Evolutionary conservation across 805 yeast species (phyloP).

Genomic region (Danielia oregonensis): DNA sequence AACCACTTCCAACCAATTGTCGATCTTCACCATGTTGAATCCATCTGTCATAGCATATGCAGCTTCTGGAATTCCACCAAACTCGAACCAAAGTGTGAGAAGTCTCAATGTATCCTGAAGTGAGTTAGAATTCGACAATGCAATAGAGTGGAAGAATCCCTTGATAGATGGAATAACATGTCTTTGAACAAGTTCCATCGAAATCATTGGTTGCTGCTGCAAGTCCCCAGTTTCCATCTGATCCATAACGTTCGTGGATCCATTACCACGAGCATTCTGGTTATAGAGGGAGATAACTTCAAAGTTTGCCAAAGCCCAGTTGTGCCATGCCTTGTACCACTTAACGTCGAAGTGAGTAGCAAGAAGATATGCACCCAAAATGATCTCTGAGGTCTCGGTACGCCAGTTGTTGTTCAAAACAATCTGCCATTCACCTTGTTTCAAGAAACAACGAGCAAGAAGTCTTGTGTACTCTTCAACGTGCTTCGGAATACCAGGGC

Average conservation of each 20-base stretch:
- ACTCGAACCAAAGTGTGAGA: slow-evolving; percentile 91
- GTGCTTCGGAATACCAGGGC: slow-evolving; percentile 69
- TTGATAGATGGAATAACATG: slow-evolving; percentile 95
- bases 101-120: slow-evolving; percentile 89
- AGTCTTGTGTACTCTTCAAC: slow-evolving; percentile 80
- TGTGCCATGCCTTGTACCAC: slow-evolving; percentile 99
- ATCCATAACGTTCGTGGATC: slow-evolving; percentile 19
- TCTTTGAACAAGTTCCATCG: slow-evolving; percentile 62
- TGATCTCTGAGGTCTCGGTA: slow-evolving; percentile 69
- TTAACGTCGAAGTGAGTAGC: slow-evolving; percentile 91
- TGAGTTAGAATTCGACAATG: slow-evolving; percentile 81
- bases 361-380: slow-evolving; percentile 83
- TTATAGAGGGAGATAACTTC: slow-evolving; percentile 76
- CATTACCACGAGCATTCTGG: slow-evolving; percentile 20
- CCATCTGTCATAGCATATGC: slow-evolving; percentile 90
- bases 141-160: slow-evolving; percentile 93
- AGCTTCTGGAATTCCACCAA: slow-evolving; percentile 91
- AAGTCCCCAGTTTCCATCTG: slow-evolving; percentile 21
- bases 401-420: slow-evolving; percentile 79
- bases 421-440: slow-evolving; percentile 98
- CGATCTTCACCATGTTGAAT: slow-evolving; percentile 80
- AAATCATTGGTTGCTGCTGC: slow-evolving; percentile 16
- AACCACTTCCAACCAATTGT: slow-evolving; percentile 91
- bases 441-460: slow-evolving; percentile 89
- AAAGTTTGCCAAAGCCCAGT: slow-evolving; percentile 97